Evolutionary conservation across 495 filamentous ascomycete species (phyloP), one percentile per base, ranked within the genome.

Genomic region (Penicillium verhagenii): DNA sequence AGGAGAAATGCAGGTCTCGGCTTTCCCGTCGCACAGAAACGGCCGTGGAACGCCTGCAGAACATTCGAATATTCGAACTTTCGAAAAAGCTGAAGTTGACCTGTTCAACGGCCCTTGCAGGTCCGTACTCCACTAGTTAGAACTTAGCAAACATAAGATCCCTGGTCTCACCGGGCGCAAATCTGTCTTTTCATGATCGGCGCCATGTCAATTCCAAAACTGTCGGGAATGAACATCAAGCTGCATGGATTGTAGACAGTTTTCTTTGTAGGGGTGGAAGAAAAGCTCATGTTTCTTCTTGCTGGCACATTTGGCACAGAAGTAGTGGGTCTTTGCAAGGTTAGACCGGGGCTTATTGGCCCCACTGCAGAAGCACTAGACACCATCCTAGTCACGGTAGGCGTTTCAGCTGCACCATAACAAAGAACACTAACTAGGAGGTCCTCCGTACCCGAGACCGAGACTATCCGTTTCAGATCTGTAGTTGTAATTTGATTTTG

Each of bases 391-490:
- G 54, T 49, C 31, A 35, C 25, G 6, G 23, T 44, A 23, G 52
- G 47, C 33, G 52, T 59, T 59, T 63, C 60, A 63, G 47, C 53
- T 50, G 51, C 42, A 19, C 20, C 20, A 24, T 47, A 47, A 52
- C 52, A 54, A 59, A 63, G 60, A 63, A 53, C 31, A 48, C 45
- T 42, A n/a, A n/a, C n/a, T n/a, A n/a, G n/a, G n/a, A n/a, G n/a
- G n/a, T n/a, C n/a, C n/a, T n/a, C n/a, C n/a, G n/a, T n/a, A n/a
- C 40, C 42, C 50, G 47, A 42, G 37, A 50, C 47, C 29, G 44
- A 47, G 29, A 47, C 44, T 6, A 25, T 11, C 23, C 1, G 46
- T 45, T 52, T 46, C 54, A 25, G 13, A 45, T 25, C 6, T 14
- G 20, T 21, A 45, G 23, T 45, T 45, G n/a, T n/a, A n/a, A n/a